These are phyloP conservation scores for Curvularia sp. DNA, from an alignment of 2,329 filamentous ascomycete species.

Conservation along the genomic window DNA sequence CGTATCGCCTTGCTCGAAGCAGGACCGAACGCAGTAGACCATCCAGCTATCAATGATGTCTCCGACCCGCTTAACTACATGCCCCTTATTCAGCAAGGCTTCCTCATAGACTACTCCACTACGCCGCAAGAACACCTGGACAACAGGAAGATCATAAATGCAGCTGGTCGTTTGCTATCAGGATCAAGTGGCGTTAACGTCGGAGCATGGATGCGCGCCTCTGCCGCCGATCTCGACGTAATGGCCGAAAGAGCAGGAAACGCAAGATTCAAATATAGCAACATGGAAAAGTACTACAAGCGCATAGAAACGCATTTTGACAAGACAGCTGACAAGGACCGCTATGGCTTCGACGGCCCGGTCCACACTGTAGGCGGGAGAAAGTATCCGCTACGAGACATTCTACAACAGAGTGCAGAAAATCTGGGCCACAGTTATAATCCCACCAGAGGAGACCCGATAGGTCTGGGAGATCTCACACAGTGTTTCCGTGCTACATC, in stretches of 20 bases:
- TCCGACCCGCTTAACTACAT: constrained; percentile 10
- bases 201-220: constrained; percentile 27
- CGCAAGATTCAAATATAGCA: constrained; percentile 22
- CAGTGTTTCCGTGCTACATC: constrained; percentile 26
- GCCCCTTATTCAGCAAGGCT: constrained; percentile 12
- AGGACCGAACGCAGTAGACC: constrained; percentile 21
- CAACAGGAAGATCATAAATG: constrained; percentile 19
- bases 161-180: constrained; percentile 25
- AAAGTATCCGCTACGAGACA: constrained; percentile 24
- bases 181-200: constrained; percentile 26
- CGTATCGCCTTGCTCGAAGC: constrained; percentile 25
- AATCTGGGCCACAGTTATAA: constrained; percentile 23
- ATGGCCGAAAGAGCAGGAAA: constrained; percentile 23
- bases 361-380: constrained; percentile 23
- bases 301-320: constrained; percentile 24
- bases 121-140: constrained; percentile 24
- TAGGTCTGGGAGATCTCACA: constrained; percentile 19
- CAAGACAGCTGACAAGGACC: constrained; percentile 11
- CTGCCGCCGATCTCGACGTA: constrained; percentile 21
- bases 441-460: constrained; percentile 21
- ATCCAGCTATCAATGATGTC: constrained; percentile 19
- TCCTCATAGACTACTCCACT: constrained; percentile 26
- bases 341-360: constrained; percentile 28
- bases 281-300: constrained; percentile 25
- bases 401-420: constrained; percentile 16